phyloP scores from a whole-genome alignment of 495 filamentous ascomycete genomes.

The Trichoderma orchidacearum region DNA sequence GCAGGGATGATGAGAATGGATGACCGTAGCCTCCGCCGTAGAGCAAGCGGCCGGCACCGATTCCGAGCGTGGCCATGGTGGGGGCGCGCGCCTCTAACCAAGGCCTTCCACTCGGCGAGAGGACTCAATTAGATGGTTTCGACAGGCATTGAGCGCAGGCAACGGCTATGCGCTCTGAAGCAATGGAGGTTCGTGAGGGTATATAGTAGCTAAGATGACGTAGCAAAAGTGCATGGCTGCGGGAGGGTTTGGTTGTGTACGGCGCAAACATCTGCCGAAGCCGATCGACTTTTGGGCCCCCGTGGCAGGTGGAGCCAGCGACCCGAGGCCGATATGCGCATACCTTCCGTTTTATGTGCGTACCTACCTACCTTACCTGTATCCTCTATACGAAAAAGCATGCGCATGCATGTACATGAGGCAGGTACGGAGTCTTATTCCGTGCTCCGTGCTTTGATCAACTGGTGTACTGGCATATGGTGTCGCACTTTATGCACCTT shows the following conservation, averaged over 20 bases:
- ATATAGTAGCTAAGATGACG: neutral
- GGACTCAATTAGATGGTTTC: neutral
- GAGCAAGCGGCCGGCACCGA: neutral
- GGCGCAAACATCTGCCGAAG: neutral
- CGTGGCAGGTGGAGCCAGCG: neutral
- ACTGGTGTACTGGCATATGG: too few species aligned
- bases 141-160: neutral
- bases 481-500: too few species aligned
- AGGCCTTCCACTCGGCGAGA: neutral
- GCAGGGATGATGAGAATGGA: neutral
- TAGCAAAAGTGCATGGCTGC: neutral
- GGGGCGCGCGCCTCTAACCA: neutral
- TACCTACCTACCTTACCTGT: too few species aligned
- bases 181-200: neutral
- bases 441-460: too few species aligned
- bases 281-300: too few species aligned
- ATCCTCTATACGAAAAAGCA: too few species aligned
- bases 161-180: neutral
- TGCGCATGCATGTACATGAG: too few species aligned
- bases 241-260: neutral
- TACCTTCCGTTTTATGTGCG: too few species aligned
- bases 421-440: too few species aligned
- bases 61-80: neutral
- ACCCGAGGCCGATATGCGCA: neutral
- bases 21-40: neutral